Conservation (phyloP, 257 asterid genomes). For the Fraxinus cuspidata region DNA sequence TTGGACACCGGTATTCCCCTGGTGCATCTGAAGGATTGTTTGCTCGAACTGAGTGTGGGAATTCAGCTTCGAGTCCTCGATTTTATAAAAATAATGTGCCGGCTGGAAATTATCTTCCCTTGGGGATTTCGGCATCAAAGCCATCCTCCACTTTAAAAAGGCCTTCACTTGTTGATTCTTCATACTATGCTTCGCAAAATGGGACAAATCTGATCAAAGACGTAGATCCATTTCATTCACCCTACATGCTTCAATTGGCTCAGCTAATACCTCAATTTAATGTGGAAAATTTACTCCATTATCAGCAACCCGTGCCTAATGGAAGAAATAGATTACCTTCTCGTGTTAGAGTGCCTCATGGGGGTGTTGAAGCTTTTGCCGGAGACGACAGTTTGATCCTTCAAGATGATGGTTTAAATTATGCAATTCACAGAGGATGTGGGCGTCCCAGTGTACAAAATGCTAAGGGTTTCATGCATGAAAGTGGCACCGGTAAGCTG, state of each 20-base stretch:
- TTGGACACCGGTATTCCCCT: constrained; percentile 34
- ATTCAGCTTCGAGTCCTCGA: constrained; percentile 35
- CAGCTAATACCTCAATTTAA: constrained; percentile 27
- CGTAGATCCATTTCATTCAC: constrained; percentile 32
- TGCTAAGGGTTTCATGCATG: constrained; percentile 30
- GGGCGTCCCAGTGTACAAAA: constrained; percentile 32
- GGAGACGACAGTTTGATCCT: constrained; percentile 56
- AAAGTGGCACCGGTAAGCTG: constrained; percentile 33
- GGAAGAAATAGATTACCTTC: constrained; percentile 40
- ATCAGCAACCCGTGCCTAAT: constrained; percentile 31
- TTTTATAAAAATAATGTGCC: constrained; percentile 30
- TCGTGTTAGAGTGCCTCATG: constrained; percentile 37
- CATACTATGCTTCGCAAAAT: constrained; percentile 29
- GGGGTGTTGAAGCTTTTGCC: constrained; percentile 34
- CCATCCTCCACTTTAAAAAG: constrained; percentile 32
- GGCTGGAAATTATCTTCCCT: constrained; percentile 30
- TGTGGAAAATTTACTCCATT: constrained; percentile 33
- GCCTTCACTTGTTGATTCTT: constrained; percentile 33
- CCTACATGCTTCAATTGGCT: constrained; percentile 37
- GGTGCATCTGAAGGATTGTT: constrained; percentile 31
- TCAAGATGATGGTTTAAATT: constrained; percentile 48
- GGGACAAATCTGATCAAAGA: constrained; percentile 37
- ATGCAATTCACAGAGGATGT: constrained; percentile 36
- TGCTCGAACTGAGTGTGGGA: constrained; percentile 33
- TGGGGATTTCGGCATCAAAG: constrained; percentile 38